phyloP scores from a whole-genome alignment of 768 basidiomycete genomes.

The Phaffia australis region DNA sequence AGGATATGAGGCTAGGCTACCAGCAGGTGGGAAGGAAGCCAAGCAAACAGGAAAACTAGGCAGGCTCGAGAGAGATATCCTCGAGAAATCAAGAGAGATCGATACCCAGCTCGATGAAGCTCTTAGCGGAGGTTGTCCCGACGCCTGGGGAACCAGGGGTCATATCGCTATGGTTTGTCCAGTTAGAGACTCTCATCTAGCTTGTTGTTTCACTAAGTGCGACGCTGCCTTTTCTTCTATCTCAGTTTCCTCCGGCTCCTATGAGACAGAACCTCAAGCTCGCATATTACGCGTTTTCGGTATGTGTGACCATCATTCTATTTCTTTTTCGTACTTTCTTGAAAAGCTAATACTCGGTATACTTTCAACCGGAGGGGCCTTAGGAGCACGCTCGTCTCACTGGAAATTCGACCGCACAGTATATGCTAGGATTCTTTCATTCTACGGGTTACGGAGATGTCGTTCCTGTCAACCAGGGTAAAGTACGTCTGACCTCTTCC shows the following conservation, averaged over 20 bases:
- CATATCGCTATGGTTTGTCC: constrained; percentile 30
- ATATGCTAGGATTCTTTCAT: constrained; percentile 75
- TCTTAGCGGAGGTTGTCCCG: constrained; percentile 31
- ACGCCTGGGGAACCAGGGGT: constrained; percentile 25
- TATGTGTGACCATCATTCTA: constrained; percentile 29
- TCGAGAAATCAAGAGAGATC: neutral
- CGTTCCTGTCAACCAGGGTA: constrained; percentile 39
- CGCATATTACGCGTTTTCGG: constrained; percentile 14
- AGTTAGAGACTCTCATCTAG: constrained; percentile 59
- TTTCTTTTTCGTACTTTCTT: constrained; percentile 42
- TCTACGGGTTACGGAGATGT: constrained; percentile 60
- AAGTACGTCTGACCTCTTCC: constrained; percentile 30
- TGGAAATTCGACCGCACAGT: constrained; percentile 79
- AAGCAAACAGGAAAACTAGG: neutral
- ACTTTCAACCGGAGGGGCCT: constrained; percentile 42
- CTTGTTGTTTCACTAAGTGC: constrained; percentile 54
- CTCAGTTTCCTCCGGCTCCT: constrained; percentile 60
- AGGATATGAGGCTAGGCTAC: neutral
- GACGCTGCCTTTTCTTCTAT: neutral
- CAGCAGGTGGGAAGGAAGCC: neutral
- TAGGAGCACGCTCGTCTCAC: constrained; percentile 53
- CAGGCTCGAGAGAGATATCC: neutral
- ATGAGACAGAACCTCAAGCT: constrained; percentile 19
- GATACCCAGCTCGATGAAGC: constrained; percentile 22
- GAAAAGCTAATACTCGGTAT: constrained; percentile 43